Conservation (phyloP, 352 stramenopile species). For the Elongisporangium prolatum region DNA sequence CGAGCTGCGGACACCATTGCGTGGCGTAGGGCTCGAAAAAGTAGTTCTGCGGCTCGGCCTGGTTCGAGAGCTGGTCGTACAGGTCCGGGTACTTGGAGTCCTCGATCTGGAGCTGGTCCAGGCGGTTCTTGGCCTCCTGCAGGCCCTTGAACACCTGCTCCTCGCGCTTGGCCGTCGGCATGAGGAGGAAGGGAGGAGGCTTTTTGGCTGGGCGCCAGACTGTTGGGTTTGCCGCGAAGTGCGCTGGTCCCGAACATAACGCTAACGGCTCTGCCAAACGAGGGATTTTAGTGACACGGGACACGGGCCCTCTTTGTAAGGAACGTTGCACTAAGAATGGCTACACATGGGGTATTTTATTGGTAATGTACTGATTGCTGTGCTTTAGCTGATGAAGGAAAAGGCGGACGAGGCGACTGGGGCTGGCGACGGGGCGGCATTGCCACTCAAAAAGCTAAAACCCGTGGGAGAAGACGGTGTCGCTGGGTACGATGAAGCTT, state of each 20-base stretch:
- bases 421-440: slow-evolving; percentile 23
- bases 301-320: neutral
- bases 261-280: neutral
- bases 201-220: slow-evolving; percentile 9
- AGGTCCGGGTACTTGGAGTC: slow-evolving; percentile 79
- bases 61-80: slow-evolving; percentile 70
- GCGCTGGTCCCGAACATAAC: neutral
- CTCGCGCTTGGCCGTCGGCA: slow-evolving; percentile 20
- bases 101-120: slow-evolving; percentile 67
- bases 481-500: neutral
- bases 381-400: neutral
- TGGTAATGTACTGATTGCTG: too few relatives aligned
- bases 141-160: slow-evolving; percentile 64
- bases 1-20: slow-evolving; percentile 74
- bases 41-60: slow-evolving; percentile 87
- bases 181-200: slow-evolving; percentile 1
- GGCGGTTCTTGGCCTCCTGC: slow-evolving; percentile 59
- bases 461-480: slow-evolving; percentile 40
- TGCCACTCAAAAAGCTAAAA: slow-evolving; percentile 53
- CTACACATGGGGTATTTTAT: too few relatives aligned
- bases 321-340: neutral
- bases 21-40: slow-evolving; percentile 84
- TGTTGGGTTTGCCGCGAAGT: slow-evolving; percentile 8
- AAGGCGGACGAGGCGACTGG: slow-evolving; percentile 12
- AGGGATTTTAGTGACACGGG: neutral